Evolutionary conservation across 2,329 filamentous ascomycete genomes (phyloP).

Genomic region (Aspergillus jensenii): DNA sequence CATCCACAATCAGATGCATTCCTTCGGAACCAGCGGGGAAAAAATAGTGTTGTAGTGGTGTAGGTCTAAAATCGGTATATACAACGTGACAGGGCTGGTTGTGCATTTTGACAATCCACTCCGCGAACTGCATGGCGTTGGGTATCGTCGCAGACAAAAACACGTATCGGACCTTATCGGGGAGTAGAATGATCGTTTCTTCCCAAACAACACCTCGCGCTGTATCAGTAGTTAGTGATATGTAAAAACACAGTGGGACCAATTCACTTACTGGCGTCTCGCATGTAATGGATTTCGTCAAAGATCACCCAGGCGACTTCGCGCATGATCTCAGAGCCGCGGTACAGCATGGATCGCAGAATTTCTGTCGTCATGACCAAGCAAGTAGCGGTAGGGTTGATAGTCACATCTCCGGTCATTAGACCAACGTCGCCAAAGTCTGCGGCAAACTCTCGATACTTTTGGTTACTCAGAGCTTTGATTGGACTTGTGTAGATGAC

Average conservation of each 20-base stretch:
- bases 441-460: constrained; percentile 92
- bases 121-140: constrained; percentile 98
- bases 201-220: constrained; percentile 96
- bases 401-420: constrained; percentile 99
- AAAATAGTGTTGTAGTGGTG: constrained; percentile 95
- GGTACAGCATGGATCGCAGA: constrained; percentile 96
- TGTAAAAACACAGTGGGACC: background rate
- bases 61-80: constrained; percentile 97
- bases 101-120: constrained; percentile 99
- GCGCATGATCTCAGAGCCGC: constrained; percentile 98
- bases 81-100: constrained; percentile 98
- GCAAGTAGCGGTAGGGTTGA: constrained; percentile 97
- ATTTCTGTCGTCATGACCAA: constrained; percentile 99
- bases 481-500: constrained; percentile 99
- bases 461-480: constrained; percentile 98
- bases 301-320: constrained; percentile 99
- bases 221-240: constrained; percentile 23
- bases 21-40: constrained; percentile 91
- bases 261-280: constrained; percentile 66
- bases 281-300: constrained; percentile 98
- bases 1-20: constrained; percentile 91
- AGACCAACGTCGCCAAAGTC: constrained; percentile 96
- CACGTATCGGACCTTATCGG: constrained; percentile 98
- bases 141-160: constrained; percentile 98
- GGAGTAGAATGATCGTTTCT: constrained; percentile 95